Percentiles rank a stretch among this genome's conserved stretches.
These are phyloP conservation scores for Ustilago curta DNA, from an alignment of 1,284 basidiomycete genomes.

Conservation along the genomic window DNA sequence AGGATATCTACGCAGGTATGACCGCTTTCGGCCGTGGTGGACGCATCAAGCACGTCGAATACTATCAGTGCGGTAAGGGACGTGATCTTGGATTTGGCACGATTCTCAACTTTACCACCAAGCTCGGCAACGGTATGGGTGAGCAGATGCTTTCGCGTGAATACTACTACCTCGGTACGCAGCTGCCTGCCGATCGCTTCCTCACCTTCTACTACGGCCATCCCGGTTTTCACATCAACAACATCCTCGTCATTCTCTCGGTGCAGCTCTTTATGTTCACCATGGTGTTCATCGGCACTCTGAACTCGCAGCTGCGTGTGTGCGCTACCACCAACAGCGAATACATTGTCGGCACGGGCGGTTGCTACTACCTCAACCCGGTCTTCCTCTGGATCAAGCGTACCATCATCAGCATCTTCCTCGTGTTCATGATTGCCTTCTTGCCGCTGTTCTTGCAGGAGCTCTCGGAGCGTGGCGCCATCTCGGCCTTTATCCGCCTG, in stretches of 20 bases:
- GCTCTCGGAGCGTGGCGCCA: conserved; percentile 67
- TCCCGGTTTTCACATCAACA: conserved; percentile 99
- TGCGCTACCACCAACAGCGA: conserved; percentile 66
- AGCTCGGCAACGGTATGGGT: conserved; percentile 99
- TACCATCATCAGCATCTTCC: conserved; percentile 69
- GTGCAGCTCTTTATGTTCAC: conserved; percentile 69
- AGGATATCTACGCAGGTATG: conserved; percentile 99
- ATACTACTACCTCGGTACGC: conserved; percentile 99
- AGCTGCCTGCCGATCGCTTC: conserved; percentile 97
- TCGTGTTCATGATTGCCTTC: conserved; percentile 70
- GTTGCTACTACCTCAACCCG: conserved; percentile 69
- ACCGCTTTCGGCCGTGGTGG: conserved; percentile 96
- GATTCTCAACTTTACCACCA: conserved; percentile 99
- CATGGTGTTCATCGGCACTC: conserved; percentile 68
- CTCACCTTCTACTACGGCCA: conserved; percentile 99
- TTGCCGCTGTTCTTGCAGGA: conserved; percentile 69
- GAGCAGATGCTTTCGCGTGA: conserved; percentile 99
- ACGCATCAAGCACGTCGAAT: conserved; percentile 98
- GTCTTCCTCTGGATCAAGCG: conserved; percentile 69
- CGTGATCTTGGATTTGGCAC: conserved; percentile 99
- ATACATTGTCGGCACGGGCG: conserved; percentile 65
- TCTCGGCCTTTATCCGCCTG: conserved; percentile 66
- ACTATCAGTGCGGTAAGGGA: conserved; percentile 96
- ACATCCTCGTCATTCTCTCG: conserved; percentile 78
- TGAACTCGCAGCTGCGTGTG: conserved; percentile 65